phyloP scores from a whole-genome alignment of 495 filamentous ascomycete species.

The Sabuloglossum arenarium region DNA sequence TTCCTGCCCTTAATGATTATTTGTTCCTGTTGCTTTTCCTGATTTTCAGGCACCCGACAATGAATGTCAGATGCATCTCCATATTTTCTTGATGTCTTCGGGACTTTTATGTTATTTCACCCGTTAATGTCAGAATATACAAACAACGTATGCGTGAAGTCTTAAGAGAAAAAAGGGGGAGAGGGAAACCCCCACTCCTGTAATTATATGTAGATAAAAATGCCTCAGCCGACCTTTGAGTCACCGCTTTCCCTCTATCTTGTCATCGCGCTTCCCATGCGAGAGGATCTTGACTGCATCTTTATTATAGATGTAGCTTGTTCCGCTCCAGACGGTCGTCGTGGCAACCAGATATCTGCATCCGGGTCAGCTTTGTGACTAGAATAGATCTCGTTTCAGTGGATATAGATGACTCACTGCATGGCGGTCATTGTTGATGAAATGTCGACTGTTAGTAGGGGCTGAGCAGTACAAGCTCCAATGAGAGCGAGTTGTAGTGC shows the following conservation, averaged over 20 bases:
- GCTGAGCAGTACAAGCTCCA: conserved; percentile 52
- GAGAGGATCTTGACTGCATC: conserved; percentile 63
- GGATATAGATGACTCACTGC: conserved; percentile 36
- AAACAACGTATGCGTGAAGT: too few relatives aligned
- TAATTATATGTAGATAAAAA: too few relatives aligned
- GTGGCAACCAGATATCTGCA: conserved; percentile 52
- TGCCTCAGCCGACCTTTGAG: not conserved
- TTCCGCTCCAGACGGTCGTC: conserved; percentile 68
- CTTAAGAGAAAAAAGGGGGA: too few relatives aligned
- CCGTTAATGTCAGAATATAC: too few relatives aligned
- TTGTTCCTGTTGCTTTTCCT: too few relatives aligned
- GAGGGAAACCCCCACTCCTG: too few relatives aligned
- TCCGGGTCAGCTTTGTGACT: not conserved
- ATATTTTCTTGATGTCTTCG: too few relatives aligned
- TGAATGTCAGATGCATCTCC: too few relatives aligned
- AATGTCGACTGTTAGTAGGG: conserved; percentile 40
- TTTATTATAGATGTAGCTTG: conserved; percentile 63
- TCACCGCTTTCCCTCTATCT: not conserved
- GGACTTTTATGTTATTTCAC: too few relatives aligned
- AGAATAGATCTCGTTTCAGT: not conserved
- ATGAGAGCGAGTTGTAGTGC: conserved; percentile 61
- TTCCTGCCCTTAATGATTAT: too few relatives aligned
- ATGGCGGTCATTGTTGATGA: conserved; percentile 35
- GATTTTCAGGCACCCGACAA: too few relatives aligned
- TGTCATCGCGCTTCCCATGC: conserved; percentile 16